phyloP scores from a whole-genome alignment of 1,139 yeast species.

The Protomyces gravidus region DNA sequence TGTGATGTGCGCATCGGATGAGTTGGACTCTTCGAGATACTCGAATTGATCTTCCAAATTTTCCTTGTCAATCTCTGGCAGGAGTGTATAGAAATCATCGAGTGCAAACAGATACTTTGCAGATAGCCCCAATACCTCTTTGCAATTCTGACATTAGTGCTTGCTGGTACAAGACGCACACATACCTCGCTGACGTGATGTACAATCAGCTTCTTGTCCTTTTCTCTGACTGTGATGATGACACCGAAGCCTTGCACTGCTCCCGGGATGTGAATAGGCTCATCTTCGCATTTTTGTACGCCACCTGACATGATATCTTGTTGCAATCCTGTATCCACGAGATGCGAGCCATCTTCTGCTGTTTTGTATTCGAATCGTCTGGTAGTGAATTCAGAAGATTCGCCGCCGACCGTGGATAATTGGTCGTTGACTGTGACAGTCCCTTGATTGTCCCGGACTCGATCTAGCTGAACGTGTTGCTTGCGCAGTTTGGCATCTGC shows the following conservation, averaged over 20 bases:
- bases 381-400: neutral
- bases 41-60: conserved; percentile 20
- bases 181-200: conserved; percentile 23
- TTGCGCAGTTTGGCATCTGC: neutral
- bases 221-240: conserved; percentile 10
- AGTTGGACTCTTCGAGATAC: conserved; percentile 18
- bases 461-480: conserved; percentile 3
- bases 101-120: conserved; percentile 16
- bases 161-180: neutral
- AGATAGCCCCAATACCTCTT: conserved; percentile 14
- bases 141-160: conserved; percentile 7
- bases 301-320: neutral
- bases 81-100: neutral
- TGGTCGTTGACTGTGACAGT: conserved; percentile 8
- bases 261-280: conserved; percentile 28
- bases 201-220: neutral
- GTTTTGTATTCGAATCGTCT: conserved; percentile 5
- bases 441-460: conserved; percentile 9
- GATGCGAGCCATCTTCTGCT: conserved; percentile 16
- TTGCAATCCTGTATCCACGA: conserved; percentile 5
- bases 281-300: conserved; percentile 25
- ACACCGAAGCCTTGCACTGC: conserved; percentile 24
- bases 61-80: conserved; percentile 9
- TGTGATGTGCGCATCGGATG: conserved; percentile 19
- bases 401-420: conserved; percentile 5